A percentile compares a stretch with the other conserved stretches of the same genome.
Conservation (phyloP, 495 filamentous ascomycete genomes). For the Penicillium tannophilum region DNA sequence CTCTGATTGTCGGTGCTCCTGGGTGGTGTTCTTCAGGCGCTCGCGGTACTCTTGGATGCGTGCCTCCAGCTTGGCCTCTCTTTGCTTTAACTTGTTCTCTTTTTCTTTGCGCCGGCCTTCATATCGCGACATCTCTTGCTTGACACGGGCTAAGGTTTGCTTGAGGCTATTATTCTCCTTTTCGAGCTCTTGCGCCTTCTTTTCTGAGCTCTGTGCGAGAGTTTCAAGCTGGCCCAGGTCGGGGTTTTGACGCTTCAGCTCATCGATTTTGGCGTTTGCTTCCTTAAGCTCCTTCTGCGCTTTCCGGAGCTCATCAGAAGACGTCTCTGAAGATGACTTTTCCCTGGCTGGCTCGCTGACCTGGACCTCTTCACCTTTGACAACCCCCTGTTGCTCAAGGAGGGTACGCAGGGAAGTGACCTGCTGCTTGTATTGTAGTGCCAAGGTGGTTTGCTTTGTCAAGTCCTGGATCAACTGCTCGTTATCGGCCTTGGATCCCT, state of each 20-base stretch:
- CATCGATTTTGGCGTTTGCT: slow-evolving; percentile 60
- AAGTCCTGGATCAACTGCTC: slow-evolving; percentile 58
- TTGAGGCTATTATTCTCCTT: slow-evolving; percentile 57
- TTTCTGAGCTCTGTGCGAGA: slow-evolving; percentile 65
- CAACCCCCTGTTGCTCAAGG: slow-evolving; percentile 52
- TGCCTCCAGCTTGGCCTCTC: slow-evolving; percentile 48
- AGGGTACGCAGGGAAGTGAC: slow-evolving; percentile 60
- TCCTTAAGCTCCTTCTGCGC: slow-evolving; percentile 53
- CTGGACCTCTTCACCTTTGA: slow-evolving; percentile 42
- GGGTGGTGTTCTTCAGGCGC: slow-evolving; percentile 36
- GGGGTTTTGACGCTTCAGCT: slow-evolving; percentile 56
- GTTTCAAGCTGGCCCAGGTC: slow-evolving; percentile 53
- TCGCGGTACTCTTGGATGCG: slow-evolving; percentile 51
- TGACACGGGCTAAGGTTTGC: slow-evolving; percentile 52
- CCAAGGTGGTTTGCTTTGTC: slow-evolving; percentile 66
- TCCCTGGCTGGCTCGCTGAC: slow-evolving; percentile 46
- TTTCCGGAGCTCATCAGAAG: slow-evolving; percentile 45
- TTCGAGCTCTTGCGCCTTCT: slow-evolving; percentile 62
- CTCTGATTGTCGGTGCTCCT: slow-evolving; percentile 42
- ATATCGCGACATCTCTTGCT: slow-evolving; percentile 56
- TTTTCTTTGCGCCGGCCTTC: slow-evolving; percentile 54
- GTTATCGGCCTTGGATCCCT: slow-evolving; percentile 49
- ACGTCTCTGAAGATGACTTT: slow-evolving; percentile 44
- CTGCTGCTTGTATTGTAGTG: slow-evolving; percentile 66
- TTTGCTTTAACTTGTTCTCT: slow-evolving; percentile 52